Percentiles rank a stretch among this genome's conserved stretches.
phyloP scores from a whole-genome alignment of 768 basidiomycete species.

The Phlebiopsis gigantea region DNA sequence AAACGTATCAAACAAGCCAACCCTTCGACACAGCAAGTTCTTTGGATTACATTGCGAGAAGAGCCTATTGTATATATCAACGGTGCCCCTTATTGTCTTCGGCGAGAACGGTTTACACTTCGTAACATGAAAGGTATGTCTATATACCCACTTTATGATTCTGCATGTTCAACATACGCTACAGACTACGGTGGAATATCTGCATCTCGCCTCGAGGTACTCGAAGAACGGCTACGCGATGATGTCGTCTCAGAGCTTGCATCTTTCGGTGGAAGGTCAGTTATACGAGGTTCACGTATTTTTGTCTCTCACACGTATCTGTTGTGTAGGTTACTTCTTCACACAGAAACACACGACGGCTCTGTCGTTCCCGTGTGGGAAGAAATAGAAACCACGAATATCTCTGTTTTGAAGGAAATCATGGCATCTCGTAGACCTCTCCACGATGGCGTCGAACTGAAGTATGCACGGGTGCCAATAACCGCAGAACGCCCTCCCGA shows the following conservation, averaged over 20 bases:
- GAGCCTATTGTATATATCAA: conserved; percentile 92
- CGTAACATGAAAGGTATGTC: conserved; percentile 86
- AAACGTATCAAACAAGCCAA: conserved; percentile 53
- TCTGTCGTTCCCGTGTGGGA: conserved; percentile 95
- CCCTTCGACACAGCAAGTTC: conserved; percentile 54
- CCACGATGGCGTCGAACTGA: conserved; percentile 52
- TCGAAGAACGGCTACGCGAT: conserved; percentile 85
- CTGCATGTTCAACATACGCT: neutral
- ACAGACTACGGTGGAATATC: conserved; percentile 95
- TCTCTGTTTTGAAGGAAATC: conserved; percentile 82
- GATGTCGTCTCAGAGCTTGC: conserved; percentile 84
- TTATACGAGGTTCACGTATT: conserved; percentile 3
- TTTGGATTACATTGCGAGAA: conserved; percentile 94
- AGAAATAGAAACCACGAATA: conserved; percentile 64
- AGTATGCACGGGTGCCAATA: conserved; percentile 84
- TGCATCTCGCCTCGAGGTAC: conserved; percentile 76
- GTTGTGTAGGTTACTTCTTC: conserved; percentile 64
- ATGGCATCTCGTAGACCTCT: conserved; percentile 57
- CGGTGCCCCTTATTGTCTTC: conserved; percentile 84
- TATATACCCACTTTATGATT: neutral
- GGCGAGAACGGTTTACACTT: conserved; percentile 80
- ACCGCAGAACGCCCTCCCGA: conserved; percentile 85
- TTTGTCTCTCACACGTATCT: neutral
- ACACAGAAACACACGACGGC: conserved; percentile 84
- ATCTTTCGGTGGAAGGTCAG: conserved; percentile 77